These are phyloP conservation scores for Penicillium bialowiezense DNA, from an alignment of 495 filamentous ascomycete genomes.

Conservation along the genomic window DNA sequence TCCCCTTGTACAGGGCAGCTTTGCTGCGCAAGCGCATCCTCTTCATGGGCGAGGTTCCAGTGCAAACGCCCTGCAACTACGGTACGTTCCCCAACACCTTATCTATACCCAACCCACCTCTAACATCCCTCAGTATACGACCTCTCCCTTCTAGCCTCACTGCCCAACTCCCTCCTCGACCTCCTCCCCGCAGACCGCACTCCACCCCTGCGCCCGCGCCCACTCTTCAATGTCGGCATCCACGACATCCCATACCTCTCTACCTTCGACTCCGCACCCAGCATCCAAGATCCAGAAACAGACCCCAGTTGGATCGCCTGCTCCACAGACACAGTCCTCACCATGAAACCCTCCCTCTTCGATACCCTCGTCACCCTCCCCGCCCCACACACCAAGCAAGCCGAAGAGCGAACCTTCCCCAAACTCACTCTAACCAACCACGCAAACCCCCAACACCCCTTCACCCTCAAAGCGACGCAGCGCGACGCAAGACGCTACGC, in stretches of 20 bases:
- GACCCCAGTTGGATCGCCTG: constrained; percentile 84
- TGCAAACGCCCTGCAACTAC: constrained; percentile 82
- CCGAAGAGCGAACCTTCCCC: constrained; percentile 65
- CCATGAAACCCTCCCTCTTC: constrained; percentile 79
- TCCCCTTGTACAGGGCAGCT: constrained; percentile 86
- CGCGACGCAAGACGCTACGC: constrained; percentile 80
- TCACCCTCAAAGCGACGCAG: constrained; percentile 77
- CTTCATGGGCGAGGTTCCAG: constrained; percentile 78
- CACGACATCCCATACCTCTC: constrained; percentile 84
- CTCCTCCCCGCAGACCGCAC: constrained; percentile 38
- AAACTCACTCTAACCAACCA: constrained; percentile 48
- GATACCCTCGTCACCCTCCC: constrained; percentile 84
- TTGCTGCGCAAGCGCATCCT: constrained; percentile 84
- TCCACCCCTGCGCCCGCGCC: constrained; percentile 64
- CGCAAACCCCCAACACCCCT: constrained; percentile 20
- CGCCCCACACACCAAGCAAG: constrained; percentile 55
- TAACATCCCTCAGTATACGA: constrained; percentile 69
- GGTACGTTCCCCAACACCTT: constrained; percentile 51
- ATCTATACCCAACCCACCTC: not conserved
- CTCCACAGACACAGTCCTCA: constrained; percentile 88
- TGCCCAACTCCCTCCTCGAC: constrained; percentile 62
- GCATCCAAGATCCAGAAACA: constrained; percentile 38
- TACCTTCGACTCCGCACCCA: constrained; percentile 25
- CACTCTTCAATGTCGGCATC: constrained; percentile 86
- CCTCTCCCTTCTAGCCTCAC: constrained; percentile 87